Base-by-base conservation (phyloP, 2,329 filamentous ascomycete species). In the Dichotomopilus funicola region DNA sequence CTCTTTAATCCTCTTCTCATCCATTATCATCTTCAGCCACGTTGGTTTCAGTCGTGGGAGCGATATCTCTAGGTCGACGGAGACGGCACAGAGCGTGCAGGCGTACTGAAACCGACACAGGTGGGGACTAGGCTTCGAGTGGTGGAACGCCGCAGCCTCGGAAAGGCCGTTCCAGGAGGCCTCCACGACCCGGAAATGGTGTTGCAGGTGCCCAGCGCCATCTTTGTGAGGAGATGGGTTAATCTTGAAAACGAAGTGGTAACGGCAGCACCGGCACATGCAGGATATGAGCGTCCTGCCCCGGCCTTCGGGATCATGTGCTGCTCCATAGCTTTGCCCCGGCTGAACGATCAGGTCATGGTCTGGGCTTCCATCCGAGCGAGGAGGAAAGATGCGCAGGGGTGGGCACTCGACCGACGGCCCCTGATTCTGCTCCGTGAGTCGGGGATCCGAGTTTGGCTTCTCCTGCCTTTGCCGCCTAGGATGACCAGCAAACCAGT, bases 21-120 rank as follows among this genome's bases (percentile, higher is more conserved):
- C 78, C 4, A 66, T 66, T 11, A 84, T 66, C 12, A 74, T 66
- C 10, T 69, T 59, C 1, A 79, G 67, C 71, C 74, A 77, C 53
- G 67, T 66, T 3, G 63, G 62, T 9, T 66, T 63, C 60, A 84
- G 71, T 2, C 77, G 77, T 9, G 78, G 78, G 8, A 71, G 63
- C 6, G 75, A 77, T 6, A 83, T 70, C 53, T 80, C 76, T 13
- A 83, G 65, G 1, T 65, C 70, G 40, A 81, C 53, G 27, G 67
- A 61, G 42, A 77, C 72, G 1, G 70, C 69, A 62, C 77, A 80
- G 6, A 66, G 70, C 0, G 72, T 75, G 64, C 77, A 80, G 11
- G 49, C 35, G 51, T 75, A 78, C 11, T 63, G 56, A 34, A 73
- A 70, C 33, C 66, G 63, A 10, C 71, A 67, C 34, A 69, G 54